Percentiles rank a stretch among this genome's conserved stretches.
These are phyloP conservation scores for Chlamydomonas schloesseri DNA, from an alignment of 139 green algal genomes.

Conservation along the genomic window DNA sequence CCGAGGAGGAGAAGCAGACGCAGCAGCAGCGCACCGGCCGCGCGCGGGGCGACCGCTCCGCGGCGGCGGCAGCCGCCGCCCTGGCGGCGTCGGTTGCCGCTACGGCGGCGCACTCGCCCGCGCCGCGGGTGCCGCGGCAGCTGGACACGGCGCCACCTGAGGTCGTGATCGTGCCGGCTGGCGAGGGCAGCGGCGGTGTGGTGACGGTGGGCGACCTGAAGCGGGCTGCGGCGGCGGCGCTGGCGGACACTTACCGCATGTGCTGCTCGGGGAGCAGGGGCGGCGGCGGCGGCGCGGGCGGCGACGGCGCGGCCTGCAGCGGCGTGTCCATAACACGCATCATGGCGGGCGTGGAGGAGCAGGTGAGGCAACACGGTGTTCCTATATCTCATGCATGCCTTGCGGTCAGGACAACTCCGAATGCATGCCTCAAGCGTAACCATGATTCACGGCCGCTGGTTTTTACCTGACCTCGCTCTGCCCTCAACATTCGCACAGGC, in stretches of 20 bases:
- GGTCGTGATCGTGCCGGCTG: neutral
- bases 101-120: neutral
- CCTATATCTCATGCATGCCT: no score
- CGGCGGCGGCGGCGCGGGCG: constrained; percentile 38
- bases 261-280: constrained; percentile 45
- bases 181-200: neutral
- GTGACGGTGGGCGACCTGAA: constrained; percentile 65
- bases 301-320: neutral
- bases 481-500: neutral
- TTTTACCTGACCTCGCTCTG: no score
- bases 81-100: neutral
- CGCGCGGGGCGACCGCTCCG: neutral
- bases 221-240: constrained; percentile 50
- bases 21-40: neutral
- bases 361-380: neutral
- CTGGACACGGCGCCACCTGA: neutral
- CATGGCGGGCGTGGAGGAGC: neutral
- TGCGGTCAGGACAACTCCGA: no score
- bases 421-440: no score
- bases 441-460: no score
- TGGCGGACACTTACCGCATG: constrained; percentile 81
- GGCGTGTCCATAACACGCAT: neutral
- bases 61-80: neutral
- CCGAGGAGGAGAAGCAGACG: constrained; percentile 2
- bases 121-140: constrained; percentile 10